These are phyloP conservation scores for Cutaneotrichosporon sp. DNA, from an alignment of 1,284 basidiomycete genomes.

Conservation along the genomic window DNA sequence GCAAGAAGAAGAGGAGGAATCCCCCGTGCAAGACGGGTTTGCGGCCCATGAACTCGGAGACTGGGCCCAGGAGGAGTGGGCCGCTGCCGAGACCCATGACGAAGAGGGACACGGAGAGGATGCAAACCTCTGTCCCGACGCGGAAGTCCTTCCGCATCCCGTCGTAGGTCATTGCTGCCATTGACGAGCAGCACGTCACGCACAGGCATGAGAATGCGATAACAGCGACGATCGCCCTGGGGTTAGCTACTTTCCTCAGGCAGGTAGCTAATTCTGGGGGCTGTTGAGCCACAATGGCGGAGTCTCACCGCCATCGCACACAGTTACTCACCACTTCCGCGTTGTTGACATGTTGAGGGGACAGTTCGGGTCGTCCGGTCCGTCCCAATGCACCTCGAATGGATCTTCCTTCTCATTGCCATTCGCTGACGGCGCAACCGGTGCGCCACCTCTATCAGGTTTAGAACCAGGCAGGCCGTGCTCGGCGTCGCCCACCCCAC, in stretches of 20 bases:
- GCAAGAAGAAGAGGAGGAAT: conserved; percentile 42
- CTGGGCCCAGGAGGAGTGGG: conserved; percentile 57
- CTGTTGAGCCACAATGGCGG: not conserved
- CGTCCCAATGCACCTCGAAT: conserved; percentile 37
- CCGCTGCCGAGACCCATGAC: conserved; percentile 55
- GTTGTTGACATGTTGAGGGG: conserved; percentile 35
- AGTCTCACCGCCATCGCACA: not conserved
- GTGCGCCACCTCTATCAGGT: too few relatives aligned
- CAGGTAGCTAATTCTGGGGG: too few relatives aligned
- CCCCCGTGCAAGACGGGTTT: conserved; percentile 27
- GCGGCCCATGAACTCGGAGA: conserved; percentile 59
- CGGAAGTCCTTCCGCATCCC: conserved; percentile 59
- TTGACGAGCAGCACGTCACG: conserved; percentile 65
- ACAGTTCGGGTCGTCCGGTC: conserved; percentile 29
- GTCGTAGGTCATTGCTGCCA: conserved; percentile 63
- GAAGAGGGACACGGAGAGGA: conserved; percentile 67
- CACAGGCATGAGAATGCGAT: conserved; percentile 49
- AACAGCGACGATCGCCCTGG: conserved; percentile 30
- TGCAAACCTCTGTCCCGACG: conserved; percentile 62
- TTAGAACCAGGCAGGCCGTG: too few relatives aligned
- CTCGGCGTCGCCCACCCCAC: too few relatives aligned
- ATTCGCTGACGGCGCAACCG: not conserved
- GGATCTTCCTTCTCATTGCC: conserved; percentile 15
- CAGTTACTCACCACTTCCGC: conserved; percentile 36
- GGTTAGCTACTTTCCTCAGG: not conserved